phyloP scores from a whole-genome alignment of 164 flowering plant genomes.

The Kalanchoe fedtschenkoi region DNA sequence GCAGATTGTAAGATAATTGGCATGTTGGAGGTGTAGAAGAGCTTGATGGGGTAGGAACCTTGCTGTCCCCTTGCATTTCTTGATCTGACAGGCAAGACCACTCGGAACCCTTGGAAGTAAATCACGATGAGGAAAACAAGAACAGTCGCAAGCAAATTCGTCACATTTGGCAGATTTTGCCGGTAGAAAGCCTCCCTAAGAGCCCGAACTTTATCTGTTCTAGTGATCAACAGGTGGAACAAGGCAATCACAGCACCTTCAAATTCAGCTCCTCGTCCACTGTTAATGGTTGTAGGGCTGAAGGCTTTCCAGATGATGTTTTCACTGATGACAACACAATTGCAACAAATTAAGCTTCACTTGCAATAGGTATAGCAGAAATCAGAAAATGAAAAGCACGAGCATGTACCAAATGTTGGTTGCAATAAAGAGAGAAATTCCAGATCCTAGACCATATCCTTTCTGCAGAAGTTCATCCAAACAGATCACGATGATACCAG shows the following conservation, averaged over 20 bases:
- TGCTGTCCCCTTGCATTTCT: conserved; percentile 47
- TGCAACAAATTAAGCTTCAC: not conserved
- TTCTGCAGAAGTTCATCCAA: conserved; percentile 47
- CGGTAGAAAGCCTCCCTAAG: conserved; percentile 40
- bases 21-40: conserved; percentile 57
- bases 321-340: conserved; percentile 22
- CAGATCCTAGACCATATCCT: conserved; percentile 45
- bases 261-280: conserved; percentile 40
- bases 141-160: conserved; percentile 36
- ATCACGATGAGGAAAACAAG: conserved; percentile 36
- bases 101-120: conserved; percentile 48
- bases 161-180: conserved; percentile 39
- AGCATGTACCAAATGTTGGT: conserved; percentile 36
- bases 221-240: conserved; percentile 32
- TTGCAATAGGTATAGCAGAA: not conserved
- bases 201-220: conserved; percentile 35
- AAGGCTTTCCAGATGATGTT: conserved; percentile 48
- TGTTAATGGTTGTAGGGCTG: conserved; percentile 43
- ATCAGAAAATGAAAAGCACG: not conserved
- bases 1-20: conserved; percentile 51
- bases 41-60: conserved; percentile 49
- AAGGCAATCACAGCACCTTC: conserved; percentile 45
- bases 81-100: conserved; percentile 48
- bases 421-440: conserved; percentile 41
- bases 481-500: conserved; percentile 44